Evolutionary conservation across 139 green algal species (phyloP), one percentile per base, ranked within the genome.

Genomic region (Yamagishiella unicocca): DNA sequence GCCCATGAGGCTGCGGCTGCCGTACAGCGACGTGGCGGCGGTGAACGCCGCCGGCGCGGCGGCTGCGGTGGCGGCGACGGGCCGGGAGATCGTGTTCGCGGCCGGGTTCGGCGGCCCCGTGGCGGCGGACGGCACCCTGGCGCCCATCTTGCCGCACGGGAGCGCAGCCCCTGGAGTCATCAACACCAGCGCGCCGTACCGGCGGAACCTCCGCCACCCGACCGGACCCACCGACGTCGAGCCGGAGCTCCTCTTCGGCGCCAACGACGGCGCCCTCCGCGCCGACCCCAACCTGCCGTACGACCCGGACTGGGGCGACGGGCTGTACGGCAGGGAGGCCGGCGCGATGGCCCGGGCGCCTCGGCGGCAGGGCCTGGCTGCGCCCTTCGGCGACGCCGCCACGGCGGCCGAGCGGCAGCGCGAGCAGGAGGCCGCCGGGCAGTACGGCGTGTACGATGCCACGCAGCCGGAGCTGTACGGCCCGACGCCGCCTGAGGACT

Each of bases 361-460:
- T 1, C 38, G 40, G 25, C 70, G 70, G 70, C 38, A 21, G 70
- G 38, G 38, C 31, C 14, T 74, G 33, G 1, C 24, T 12, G 33
- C 4, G 3, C 64, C 64, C 66, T 45, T 45, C 66, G 66, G 58
- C 58, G 19, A 6, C 58, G 58, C 19, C 58, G 31, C 29, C 6
- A 6, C 64, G 5, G 64, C 64, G 5, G 72, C 72, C 42, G 72
- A 45, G 6, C 43, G 42, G 43, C 72, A 62, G 43, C 42, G 29
- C 40, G 74, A 29, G 33, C 74, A 82, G 46, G 74, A 82, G 46
- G 74, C n/a, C 46, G 55, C 54, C 55, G 77, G 55, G 4, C 38
- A 12, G 55, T 84, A 84, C 54, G 77, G 77, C 54, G 14, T 84
- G 58, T 75, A 75, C 62, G 79, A 85, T 19, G 61, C 75, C 45